These are phyloP conservation scores for Fraxinus floribunda DNA, from an alignment of 305 asterid species.

Conservation along the genomic window DNA sequence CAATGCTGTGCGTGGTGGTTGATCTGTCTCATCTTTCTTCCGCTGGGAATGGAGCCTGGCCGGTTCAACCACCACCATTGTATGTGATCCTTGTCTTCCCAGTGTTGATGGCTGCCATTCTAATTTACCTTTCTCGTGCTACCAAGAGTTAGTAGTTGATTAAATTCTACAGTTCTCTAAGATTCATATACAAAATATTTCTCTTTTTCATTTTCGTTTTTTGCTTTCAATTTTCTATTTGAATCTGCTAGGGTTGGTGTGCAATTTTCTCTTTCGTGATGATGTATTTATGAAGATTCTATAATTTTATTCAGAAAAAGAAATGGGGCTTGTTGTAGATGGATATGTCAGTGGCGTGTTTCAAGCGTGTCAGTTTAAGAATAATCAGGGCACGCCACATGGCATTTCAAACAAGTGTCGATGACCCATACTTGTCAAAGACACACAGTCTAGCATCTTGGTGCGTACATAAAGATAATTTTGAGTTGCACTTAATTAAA, in stretches of 20 bases:
- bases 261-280: background rate
- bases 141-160: background rate
- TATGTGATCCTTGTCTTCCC: slow-evolving; percentile 3
- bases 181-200: background rate
- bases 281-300: background rate
- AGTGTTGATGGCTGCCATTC: slow-evolving; percentile 7
- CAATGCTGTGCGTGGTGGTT: background rate
- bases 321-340: background rate
- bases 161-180: background rate
- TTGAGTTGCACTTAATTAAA: background rate
- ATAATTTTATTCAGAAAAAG: background rate
- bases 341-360: background rate
- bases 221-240: background rate
- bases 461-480: background rate
- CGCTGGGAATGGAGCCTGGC: background rate
- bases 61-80: background rate
- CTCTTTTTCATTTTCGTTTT: background rate
- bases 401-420: background rate
- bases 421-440: background rate
- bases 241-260: background rate
- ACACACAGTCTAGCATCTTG: background rate
- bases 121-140: slow-evolving; percentile 1
- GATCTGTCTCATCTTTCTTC: slow-evolving; percentile 1
- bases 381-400: background rate
- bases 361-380: background rate